These are phyloP conservation scores for Ramularia endophylla DNA, from an alignment of 2,329 filamentous ascomycete species.

Conservation along the genomic window DNA sequence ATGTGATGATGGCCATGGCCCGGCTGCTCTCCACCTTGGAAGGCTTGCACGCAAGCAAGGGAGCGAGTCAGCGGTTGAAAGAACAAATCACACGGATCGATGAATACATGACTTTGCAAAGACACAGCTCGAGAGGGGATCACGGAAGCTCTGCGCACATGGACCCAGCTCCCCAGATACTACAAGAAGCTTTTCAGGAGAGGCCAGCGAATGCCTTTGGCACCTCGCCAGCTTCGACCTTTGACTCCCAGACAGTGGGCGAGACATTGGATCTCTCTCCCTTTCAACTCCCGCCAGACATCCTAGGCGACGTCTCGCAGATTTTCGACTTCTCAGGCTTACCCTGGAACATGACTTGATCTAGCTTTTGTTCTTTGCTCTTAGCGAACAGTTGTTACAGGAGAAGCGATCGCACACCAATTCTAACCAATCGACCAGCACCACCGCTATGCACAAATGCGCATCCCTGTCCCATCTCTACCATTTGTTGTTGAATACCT, in stretches of 20 bases:
- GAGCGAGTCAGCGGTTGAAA: conserved; percentile 33
- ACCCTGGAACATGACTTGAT: conserved; percentile 6
- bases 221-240: neutral
- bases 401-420: too few species aligned
- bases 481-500: conserved; percentile 45
- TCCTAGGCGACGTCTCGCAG: conserved; percentile 8
- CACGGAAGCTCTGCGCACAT: too few species aligned
- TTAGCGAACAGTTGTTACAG: too few species aligned
- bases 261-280: conserved; percentile 7
- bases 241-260: conserved; percentile 2
- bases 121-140: conserved; percentile 4
- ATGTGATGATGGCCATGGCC: conserved; percentile 26
- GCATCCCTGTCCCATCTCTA: too few species aligned
- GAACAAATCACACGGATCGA: conserved; percentile 37
- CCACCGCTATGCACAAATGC: too few species aligned
- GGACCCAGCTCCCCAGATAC: too few species aligned
- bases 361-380: too few species aligned
- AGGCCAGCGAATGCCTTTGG: neutral
- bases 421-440: too few species aligned
- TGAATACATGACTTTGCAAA: conserved; percentile 32
- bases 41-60: conserved; percentile 36
- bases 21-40: conserved; percentile 39
- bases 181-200: conserved; percentile 1
- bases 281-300: conserved; percentile 10
- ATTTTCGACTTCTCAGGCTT: conserved; percentile 11